Evolutionary conservation across 345 rosid genomes (phyloP).

Genomic region (Rhodamnia rubescens): DNA sequence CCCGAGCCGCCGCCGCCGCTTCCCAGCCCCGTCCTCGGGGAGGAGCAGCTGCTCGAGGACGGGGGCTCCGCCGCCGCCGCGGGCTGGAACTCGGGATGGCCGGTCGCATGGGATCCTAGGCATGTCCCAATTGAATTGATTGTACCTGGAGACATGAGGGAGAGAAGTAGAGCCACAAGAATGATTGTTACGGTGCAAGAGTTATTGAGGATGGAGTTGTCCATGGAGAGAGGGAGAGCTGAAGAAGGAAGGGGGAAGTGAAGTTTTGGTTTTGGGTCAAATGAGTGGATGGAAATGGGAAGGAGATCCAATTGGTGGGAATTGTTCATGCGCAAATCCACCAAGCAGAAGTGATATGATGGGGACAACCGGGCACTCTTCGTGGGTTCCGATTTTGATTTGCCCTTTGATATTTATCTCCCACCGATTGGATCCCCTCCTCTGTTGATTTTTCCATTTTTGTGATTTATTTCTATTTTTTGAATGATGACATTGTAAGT

Average conservation of each 20-base stretch:
- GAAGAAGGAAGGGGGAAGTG: neutral
- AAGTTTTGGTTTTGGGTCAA: no score
- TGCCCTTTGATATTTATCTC: no score
- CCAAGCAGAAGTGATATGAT: no score
- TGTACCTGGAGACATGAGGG: neutral
- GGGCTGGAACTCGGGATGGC: neutral
- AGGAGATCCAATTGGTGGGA: no score
- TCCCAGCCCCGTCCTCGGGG: neutral
- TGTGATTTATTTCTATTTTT: no score
- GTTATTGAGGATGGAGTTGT: neutral
- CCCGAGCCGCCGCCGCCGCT: constrained; percentile 3
- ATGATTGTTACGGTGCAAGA: neutral
- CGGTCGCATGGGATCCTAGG: neutral
- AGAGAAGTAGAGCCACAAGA: neutral
- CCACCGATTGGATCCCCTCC: no score
- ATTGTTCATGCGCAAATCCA: no score
- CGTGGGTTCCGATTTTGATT: no score
- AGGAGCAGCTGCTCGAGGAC: neutral
- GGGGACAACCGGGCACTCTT: no score
- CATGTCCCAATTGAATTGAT: neutral
- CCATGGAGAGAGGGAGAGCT: neutral
- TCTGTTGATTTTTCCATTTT: no score
- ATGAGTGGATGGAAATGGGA: no score
- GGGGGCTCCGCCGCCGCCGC: neutral
- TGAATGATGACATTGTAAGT: no score